phyloP scores from a whole-genome alignment of 2,329 filamentous ascomycete species.

The Claviceps humidiphila region DNA sequence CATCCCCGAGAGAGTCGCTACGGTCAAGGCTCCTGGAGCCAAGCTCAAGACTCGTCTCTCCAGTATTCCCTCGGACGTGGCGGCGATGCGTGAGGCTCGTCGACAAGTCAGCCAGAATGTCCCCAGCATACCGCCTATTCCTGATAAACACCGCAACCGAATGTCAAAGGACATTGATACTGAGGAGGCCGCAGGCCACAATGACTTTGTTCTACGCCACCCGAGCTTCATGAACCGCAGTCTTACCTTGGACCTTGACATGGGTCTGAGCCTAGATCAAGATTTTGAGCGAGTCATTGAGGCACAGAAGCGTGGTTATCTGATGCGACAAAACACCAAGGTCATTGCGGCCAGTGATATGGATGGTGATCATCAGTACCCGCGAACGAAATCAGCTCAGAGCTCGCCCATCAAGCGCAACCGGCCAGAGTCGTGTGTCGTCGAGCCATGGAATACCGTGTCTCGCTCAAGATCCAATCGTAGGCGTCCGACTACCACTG shows the following conservation, averaged over 20 bases:
- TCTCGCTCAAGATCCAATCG: slow-evolving; percentile 50
- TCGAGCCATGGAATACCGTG: slow-evolving; percentile 91
- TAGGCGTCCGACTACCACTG: slow-evolving; percentile 29
- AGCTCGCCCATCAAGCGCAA: slow-evolving; percentile 62
- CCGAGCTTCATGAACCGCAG: slow-evolving; percentile 71
- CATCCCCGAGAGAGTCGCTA: slow-evolving; percentile 72
- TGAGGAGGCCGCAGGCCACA: slow-evolving; percentile 21
- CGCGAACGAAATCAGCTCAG: slow-evolving; percentile 45
- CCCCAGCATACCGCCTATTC: slow-evolving; percentile 45
- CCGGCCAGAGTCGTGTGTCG: slow-evolving; percentile 85
- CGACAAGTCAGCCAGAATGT: slow-evolving; percentile 71
- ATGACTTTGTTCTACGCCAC: slow-evolving; percentile 43
- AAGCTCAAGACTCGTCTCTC: slow-evolving; percentile 83
- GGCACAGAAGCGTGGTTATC: slow-evolving; percentile 94
- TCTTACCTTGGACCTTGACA: slow-evolving; percentile 67
- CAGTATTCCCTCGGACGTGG: slow-evolving; percentile 70
- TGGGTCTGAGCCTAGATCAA: slow-evolving; percentile 74
- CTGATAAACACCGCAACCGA: slow-evolving; percentile 44
- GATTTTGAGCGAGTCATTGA: slow-evolving; percentile 95
- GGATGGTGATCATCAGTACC: slow-evolving; percentile 42
- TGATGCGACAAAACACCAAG: slow-evolving; percentile 98
- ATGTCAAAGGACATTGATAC: slow-evolving; percentile 34
- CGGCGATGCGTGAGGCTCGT: slow-evolving; percentile 74
- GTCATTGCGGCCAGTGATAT: slow-evolving; percentile 85
- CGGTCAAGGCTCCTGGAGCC: slow-evolving; percentile 77